Base-by-base conservation (phyloP, 495 filamentous ascomycete species). In the Corynascus novoguineensis region DNA sequence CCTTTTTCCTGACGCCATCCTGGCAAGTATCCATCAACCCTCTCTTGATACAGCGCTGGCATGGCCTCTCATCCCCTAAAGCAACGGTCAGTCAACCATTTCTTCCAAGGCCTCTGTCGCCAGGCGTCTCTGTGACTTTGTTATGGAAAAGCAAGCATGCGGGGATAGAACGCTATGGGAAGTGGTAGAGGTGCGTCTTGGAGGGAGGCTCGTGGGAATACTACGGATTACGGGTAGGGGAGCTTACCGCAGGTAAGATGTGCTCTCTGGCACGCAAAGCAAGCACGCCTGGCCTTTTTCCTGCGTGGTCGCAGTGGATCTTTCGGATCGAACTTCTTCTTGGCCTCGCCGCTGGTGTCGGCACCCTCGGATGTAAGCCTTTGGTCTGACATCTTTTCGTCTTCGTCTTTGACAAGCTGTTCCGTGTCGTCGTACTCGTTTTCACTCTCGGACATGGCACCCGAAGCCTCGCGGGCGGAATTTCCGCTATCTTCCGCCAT, bases 1-100 rank as follows among this genome's bases (percentile, higher is more conserved):
- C 93, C 78, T 97, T 98, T 73, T 98, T 97, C 58, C 93, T 87
- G 37, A 96, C 90, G 40, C 93, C 93, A 66, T 98, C 93, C 67
- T 95, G 89, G 68, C 93, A 98, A 37, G 80, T 81, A 68, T 96
- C 89, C 59, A 89, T 87, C 44, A 97, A 81, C 19, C 89, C 88
- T 45, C 92, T 86, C 70, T 96, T 96, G 59, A 96, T 89, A 72
- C 93, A 98, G 66, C 93, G 81, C 64, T 89, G 82, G 71, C 93
- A 98, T 47, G 93, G 93, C 62, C 93, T 80, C 68, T 98, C 91
- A 51, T 82, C 79, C n/a, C 78, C 79, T 79, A 21, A 65, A 15
- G 53, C 4, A 47, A 15, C 25, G 19, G 38, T 64, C 47, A 64
- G 54, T 22, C 29, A 31, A 53, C 12, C 28, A 53, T 38, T n/a